Evolutionary conservation across 768 basidiomycete species (phyloP).

Genomic region (Clitopilus hobsonii): DNA sequence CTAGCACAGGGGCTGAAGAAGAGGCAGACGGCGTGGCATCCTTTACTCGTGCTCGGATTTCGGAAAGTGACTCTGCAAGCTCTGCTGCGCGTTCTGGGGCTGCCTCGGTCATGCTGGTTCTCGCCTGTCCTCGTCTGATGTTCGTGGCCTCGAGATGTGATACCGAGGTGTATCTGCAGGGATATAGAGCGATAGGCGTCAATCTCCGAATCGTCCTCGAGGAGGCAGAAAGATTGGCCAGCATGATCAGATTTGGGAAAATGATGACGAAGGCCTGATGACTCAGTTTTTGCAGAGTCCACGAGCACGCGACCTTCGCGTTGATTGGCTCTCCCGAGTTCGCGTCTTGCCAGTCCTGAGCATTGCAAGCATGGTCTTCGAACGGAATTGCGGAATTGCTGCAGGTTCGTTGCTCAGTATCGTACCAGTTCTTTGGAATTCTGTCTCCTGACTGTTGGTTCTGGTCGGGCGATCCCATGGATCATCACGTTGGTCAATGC

Average conservation of each 20-base stretch:
- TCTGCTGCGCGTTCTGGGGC: constrained; percentile 45
- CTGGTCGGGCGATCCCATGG: too few relatives aligned
- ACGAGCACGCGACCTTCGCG: too few relatives aligned
- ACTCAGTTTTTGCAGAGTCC: too few relatives aligned
- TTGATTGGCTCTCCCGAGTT: too few relatives aligned
- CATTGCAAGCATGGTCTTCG: too few relatives aligned
- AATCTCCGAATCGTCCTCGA: neutral
- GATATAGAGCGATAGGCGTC: neutral
- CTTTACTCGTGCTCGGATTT: constrained; percentile 46
- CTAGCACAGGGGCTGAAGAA: constrained; percentile 37
- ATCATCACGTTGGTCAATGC: neutral
- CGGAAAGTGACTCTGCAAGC: constrained; percentile 46
- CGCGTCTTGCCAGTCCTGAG: too few relatives aligned
- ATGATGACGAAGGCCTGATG: neutral
- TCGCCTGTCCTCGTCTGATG: neutral
- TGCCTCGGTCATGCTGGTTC: constrained; percentile 15
- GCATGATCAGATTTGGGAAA: neutral
- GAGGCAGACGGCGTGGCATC: constrained; percentile 21
- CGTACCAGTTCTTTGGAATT: neutral
- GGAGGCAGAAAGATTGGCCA: neutral
- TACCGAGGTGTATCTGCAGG: neutral
- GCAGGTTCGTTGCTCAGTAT: too few relatives aligned
- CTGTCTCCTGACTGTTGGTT: too few relatives aligned
- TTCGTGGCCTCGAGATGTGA: neutral
- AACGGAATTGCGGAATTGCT: too few relatives aligned